Evolutionary conservation across 805 yeast genomes (phyloP).

Genomic region (Kodamaea hsintzibuensis): DNA sequence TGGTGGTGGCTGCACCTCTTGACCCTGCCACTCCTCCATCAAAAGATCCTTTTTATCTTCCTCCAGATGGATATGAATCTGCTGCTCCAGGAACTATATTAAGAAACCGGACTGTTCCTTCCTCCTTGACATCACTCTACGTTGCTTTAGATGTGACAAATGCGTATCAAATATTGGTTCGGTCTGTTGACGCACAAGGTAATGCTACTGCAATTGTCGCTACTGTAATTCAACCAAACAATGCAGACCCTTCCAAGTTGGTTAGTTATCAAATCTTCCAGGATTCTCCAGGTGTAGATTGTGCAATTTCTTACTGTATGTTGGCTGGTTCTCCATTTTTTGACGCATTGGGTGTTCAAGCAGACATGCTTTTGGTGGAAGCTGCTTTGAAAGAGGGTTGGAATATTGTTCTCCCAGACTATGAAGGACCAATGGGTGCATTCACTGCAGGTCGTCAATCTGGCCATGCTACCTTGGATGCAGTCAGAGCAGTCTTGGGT

Average conservation of each 20-base stretch:
- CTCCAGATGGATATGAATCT: constrained; percentile 17
- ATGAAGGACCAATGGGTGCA: constrained; percentile 34
- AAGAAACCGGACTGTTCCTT: constrained; percentile 12
- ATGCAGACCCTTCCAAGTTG: constrained; percentile 27
- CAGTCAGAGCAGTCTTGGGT: constrained; percentile 28
- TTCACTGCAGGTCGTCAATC: constrained; percentile 33
- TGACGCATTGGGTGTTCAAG: constrained; percentile 16
- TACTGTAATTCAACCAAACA: constrained; percentile 31
- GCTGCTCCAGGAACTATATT: constrained; percentile 15
- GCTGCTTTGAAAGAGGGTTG: constrained; percentile 28
- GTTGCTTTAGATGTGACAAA: constrained; percentile 13
- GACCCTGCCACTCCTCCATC: constrained; percentile 5
- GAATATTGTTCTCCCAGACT: constrained; percentile 35
- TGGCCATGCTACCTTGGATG: constrained; percentile 32
- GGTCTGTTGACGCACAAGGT: constrained; percentile 24
- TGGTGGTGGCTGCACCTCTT: constrained; percentile 5
- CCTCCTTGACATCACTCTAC: constrained; percentile 12
- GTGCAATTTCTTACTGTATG: constrained; percentile 29
- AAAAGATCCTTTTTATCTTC: constrained; percentile 16
- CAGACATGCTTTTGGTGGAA: constrained; percentile 17
- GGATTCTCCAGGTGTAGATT: constrained; percentile 27
- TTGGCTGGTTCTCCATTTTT: constrained; percentile 14
- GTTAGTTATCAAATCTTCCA: constrained; percentile 30
- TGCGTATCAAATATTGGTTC: constrained; percentile 14
- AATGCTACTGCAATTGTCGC: constrained; percentile 26